Evolutionary conservation across 495 filamentous ascomycete genomes (phyloP), one percentile per base, ranked within the genome.

Genomic region (Aspergillus nidulans): DNA sequence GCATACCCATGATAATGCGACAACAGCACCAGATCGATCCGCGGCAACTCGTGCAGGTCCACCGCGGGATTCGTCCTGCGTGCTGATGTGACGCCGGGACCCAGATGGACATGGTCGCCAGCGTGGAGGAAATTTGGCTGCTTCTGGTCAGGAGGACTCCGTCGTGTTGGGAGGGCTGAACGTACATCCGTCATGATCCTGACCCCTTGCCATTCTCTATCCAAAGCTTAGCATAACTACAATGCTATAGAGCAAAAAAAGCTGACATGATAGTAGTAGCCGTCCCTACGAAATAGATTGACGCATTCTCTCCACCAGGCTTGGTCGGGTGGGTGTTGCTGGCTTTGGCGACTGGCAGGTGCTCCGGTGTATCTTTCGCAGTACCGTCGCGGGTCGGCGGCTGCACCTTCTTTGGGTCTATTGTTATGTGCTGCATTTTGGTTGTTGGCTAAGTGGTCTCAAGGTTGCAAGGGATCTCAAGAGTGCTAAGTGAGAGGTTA

Each of bases 41-140:
- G 65, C 0, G 86, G 86, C 8, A 88, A 65, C n/a, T 79, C 73
- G 36, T 83, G 73, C 8, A 89, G 55, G 50, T 85, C 82, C 1
- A 88, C 69, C 0, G 79, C 81, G 10, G 85, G 85, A 56, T 87
- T 77, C 2, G 77, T 85, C 4, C 65, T 61, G 0, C 86, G 71
- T 23, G 67, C 62, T 0, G 73, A 71, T 1, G 77, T 77, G 0
- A 88, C 80, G 1, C 83, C 84, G 0, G 84, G 84, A 0, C 83
- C 85, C 9, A 88, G 73, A 57, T 88, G 83, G 1, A 87, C 83
- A 55, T 88, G 82, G 61, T 86, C 82, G 36, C 84, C 83, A 3
- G 79, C 81, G 58, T 87, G 85, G 0, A 89, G 77, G 67, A 88
- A 88, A 66, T 88, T 90, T 25, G 85, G 77, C 69, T 77, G 4